These are phyloP conservation scores for Colletotrichum sp. DNA, from an alignment of 2,329 filamentous ascomycete genomes.

Conservation along the genomic window DNA sequence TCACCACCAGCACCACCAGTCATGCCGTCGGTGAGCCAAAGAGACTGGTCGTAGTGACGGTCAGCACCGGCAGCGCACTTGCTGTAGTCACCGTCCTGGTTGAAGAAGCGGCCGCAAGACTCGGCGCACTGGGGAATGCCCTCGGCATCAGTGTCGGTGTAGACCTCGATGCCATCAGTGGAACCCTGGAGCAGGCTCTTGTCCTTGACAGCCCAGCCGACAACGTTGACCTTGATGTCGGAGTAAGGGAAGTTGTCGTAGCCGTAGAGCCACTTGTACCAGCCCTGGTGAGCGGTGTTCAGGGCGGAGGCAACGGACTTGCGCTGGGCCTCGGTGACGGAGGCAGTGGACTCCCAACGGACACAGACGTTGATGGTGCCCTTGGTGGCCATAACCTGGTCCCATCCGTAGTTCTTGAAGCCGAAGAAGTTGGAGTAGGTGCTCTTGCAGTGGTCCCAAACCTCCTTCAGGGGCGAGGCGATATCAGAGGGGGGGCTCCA, in stretches of 20 bases:
- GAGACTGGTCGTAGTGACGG: slow-evolving; percentile 48
- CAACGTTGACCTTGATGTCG: slow-evolving; percentile 42
- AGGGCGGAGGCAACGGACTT: slow-evolving; percentile 38
- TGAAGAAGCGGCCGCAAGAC: slow-evolving; percentile 48
- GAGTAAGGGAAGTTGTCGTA: slow-evolving; percentile 48
- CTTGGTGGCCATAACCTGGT: slow-evolving; percentile 33
- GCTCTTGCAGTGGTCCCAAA: slow-evolving; percentile 33
- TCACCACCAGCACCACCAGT: slow-evolving; percentile 49
- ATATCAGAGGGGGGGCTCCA: slow-evolving; percentile 34
- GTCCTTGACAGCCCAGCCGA: slow-evolving; percentile 48
- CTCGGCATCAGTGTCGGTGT: slow-evolving; percentile 42
- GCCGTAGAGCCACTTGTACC: slow-evolving; percentile 47
- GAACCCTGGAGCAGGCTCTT: slow-evolving; percentile 41
- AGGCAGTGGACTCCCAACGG: slow-evolving; percentile 45
- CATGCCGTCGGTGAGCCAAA: slow-evolving; percentile 54
- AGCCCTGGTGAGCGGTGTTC: slow-evolving; percentile 40
- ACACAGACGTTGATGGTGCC: slow-evolving; percentile 43
- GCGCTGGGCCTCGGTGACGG: slow-evolving; percentile 42
- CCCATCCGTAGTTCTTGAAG: slow-evolving; percentile 40
- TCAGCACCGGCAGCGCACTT: slow-evolving; percentile 41
- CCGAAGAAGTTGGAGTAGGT: slow-evolving; percentile 29
- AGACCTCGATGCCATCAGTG: slow-evolving; percentile 41
- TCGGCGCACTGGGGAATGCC: slow-evolving; percentile 47
- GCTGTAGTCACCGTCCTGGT: slow-evolving; percentile 46
- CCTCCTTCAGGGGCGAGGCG: slow-evolving; percentile 29